Evolutionary conservation across 176 grass and related monocot species (phyloP), one percentile per base, ranked within the genome.

Genomic region (Juncus effusus): DNA sequence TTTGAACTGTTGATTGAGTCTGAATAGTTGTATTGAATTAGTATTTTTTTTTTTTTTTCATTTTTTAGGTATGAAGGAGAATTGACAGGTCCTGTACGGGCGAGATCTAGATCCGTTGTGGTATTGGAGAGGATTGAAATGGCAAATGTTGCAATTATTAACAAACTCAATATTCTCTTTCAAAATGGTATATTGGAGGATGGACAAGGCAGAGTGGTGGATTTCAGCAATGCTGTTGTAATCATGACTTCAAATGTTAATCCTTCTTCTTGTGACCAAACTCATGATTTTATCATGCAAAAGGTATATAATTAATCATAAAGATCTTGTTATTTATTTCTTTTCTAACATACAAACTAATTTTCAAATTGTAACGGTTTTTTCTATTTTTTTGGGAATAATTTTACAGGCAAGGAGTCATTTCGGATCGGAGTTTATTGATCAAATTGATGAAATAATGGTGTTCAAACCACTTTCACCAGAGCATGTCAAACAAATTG

Each of bases 51-150:
- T 28, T 1, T 28, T 28, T 28, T 10, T 28, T 28, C 3, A 56
- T 56, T 67, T 45, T 40, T 59, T 14, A 72, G 69, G 36, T 72
- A 13, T 8, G 40, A 72, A 12, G 69, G 40, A 72, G 38, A 14
- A 36, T 58, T 45, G 28, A 45, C 38, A 2, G 68, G 57, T 13
- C 38, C 54, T 0, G 15, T 7, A 36, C 56, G 69, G 40, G 42
- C 13, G 44, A 58, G 7, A 8, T 52, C 58, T 7, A 10, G 35
- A 15, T 57, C 13, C 10, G 69, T 72, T 40, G 53, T 72, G 14
- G 53, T 72, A 12, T 7, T 72, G 13, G 69, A 72, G 55, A 72
- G 69, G 55, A 72, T 72, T 19, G 69, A 72, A 16, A 72, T 72
- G 69, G 69, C 69, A 59, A 51, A 59, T 36, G 3, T 44, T 59